These are phyloP conservation scores for Populus hybrid DNA, from an alignment of 441 rosid genomes.

Conservation along the genomic window DNA sequence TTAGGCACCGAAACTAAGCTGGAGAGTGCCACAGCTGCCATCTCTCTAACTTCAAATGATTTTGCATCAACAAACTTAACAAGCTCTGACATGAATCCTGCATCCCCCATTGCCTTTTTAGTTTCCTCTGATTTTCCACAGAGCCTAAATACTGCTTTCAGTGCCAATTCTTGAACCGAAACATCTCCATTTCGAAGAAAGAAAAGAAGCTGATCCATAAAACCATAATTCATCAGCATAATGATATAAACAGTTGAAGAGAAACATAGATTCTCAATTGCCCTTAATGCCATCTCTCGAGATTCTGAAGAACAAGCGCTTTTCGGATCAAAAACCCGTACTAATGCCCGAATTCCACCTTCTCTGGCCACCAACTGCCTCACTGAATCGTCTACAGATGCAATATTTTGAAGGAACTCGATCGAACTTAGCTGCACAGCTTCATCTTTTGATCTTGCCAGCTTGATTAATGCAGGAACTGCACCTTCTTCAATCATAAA, in stretches of 20 bases:
- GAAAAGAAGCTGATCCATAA: slow-evolving; percentile 52
- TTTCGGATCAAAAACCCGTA: slow-evolving; percentile 57
- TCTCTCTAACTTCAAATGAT: slow-evolving; percentile 64
- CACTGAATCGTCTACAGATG: slow-evolving; percentile 58
- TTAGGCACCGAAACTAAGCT: slow-evolving; percentile 53
- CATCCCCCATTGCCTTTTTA: slow-evolving; percentile 67
- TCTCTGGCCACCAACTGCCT: slow-evolving; percentile 44
- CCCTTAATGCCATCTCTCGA: slow-evolving; percentile 56
- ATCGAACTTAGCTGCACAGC: slow-evolving; percentile 64
- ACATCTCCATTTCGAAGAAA: slow-evolving; percentile 60
- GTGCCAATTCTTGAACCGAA: slow-evolving; percentile 68
- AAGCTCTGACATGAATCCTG: slow-evolving; percentile 77
- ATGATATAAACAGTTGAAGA: slow-evolving; percentile 38
- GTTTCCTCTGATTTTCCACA: slow-evolving; percentile 62
- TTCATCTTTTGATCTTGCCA: slow-evolving; percentile 62
- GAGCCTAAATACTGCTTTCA: slow-evolving; percentile 63
- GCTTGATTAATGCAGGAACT: slow-evolving; percentile 52
- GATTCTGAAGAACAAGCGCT: slow-evolving; percentile 46
- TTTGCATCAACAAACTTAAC: slow-evolving; percentile 75
- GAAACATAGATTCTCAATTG: slow-evolving; percentile 71
- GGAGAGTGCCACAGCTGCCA: slow-evolving; percentile 67
- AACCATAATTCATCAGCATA: slow-evolving; percentile 46
- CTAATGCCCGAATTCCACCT: slow-evolving; percentile 65
- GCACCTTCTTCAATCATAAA: slow-evolving; percentile 81
- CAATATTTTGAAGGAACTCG: slow-evolving; percentile 57